These are phyloP conservation scores for Emmonsia crescens DNA, from an alignment of 2,329 filamentous ascomycete genomes.

Conservation along the genomic window DNA sequence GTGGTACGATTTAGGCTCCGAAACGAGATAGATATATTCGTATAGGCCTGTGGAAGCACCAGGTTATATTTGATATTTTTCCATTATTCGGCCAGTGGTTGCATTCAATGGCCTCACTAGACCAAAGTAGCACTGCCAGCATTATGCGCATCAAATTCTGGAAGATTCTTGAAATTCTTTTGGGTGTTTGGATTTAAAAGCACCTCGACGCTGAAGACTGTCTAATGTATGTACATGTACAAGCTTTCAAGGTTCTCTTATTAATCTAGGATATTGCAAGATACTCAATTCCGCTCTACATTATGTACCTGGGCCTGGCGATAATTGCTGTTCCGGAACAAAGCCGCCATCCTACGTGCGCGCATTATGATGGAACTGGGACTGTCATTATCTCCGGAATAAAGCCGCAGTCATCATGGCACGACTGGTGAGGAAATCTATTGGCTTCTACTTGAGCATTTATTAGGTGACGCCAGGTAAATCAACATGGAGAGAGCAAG, in stretches of 20 bases:
- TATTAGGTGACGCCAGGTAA: background rate
- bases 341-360: background rate
- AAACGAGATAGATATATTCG: background rate
- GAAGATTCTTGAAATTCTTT: no score
- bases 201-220: no score
- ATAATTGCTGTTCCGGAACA: background rate
- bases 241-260: background rate
- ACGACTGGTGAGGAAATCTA: background rate
- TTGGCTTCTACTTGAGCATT: background rate
- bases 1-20: background rate
- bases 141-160: no score
- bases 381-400: background rate
- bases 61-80: background rate
- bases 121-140: no score
- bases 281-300: background rate
- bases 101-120: no score
- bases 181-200: no score
- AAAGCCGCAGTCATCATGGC: background rate
- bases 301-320: background rate
- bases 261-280: background rate
- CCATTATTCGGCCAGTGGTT: background rate
- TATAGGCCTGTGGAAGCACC: background rate
- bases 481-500: background rate
- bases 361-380: no score
- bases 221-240: no score